Conservation (phyloP, 257 asterid genomes). For the Apocynum venetum region DNA sequence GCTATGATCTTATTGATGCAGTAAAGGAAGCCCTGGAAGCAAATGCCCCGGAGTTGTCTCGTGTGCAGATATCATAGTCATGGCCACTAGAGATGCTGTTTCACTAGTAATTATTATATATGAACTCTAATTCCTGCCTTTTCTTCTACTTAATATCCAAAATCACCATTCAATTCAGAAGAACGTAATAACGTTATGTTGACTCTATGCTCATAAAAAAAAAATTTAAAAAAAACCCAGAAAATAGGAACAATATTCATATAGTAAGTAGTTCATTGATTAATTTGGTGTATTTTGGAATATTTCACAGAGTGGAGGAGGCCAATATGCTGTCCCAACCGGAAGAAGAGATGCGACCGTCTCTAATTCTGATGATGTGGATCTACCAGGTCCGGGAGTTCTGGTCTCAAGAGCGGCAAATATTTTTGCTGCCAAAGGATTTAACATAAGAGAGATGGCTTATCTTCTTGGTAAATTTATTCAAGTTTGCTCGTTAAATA, state of each 20-base stretch:
- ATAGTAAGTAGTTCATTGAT: too few relatives aligned
- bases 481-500: not conserved
- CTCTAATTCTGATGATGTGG: not conserved
- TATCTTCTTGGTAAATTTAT: conserved; percentile 18
- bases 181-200: too few relatives aligned
- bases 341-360: conserved; percentile 21
- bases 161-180: too few relatives aligned
- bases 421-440: conserved; percentile 14
- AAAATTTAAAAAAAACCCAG: too few relatives aligned
- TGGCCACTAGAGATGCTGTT: conserved; percentile 33
- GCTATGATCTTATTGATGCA: conserved; percentile 27
- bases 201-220: too few relatives aligned
- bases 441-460: conserved; percentile 8
- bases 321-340: not conserved
- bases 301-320: conserved; percentile 15
- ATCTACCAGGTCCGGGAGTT: conserved; percentile 12
- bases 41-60: conserved; percentile 33
- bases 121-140: not conserved
- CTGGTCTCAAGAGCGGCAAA: conserved; percentile 9
- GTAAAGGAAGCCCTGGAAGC: conserved; percentile 21
- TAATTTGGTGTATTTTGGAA: not conserved
- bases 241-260: too few relatives aligned
- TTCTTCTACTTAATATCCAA: not conserved
- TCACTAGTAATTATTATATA: conserved; percentile 1
- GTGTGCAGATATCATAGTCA: conserved; percentile 31